Conservation (phyloP, 305 asterid genomes). For the Fraxinus nigra region DNA sequence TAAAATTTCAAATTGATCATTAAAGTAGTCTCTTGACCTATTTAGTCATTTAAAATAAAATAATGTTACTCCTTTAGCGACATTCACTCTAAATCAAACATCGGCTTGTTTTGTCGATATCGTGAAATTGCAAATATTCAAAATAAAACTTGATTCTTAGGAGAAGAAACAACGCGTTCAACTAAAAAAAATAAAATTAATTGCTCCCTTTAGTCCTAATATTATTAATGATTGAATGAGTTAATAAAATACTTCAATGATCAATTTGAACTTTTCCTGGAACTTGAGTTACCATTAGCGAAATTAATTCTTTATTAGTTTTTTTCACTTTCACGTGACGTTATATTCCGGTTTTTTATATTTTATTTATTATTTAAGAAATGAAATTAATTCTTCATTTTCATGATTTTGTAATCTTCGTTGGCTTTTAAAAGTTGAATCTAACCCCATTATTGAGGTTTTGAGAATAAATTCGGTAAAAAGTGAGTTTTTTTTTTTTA, state of each 20-base stretch:
- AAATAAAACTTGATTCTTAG: background rate
- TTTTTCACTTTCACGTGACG: conserved; percentile 32
- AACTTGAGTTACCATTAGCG: background rate
- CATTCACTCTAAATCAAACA: background rate
- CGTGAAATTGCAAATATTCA: background rate
- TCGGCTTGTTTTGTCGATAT: background rate
- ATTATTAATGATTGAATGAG: background rate
- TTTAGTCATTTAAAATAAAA: background rate
- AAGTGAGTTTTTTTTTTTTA: background rate
- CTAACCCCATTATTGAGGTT: background rate
- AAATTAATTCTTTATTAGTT: background rate
- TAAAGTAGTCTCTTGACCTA: background rate
- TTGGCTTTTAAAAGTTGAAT: background rate
- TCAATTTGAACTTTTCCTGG: background rate
- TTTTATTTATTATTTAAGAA: background rate
- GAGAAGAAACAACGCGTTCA: background rate
- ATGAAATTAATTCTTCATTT: too few species aligned
- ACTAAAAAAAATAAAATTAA: background rate
- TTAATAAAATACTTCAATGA: background rate
- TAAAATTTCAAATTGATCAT: background rate
- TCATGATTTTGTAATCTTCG: background rate
- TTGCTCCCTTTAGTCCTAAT: background rate
- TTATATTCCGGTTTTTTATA: background rate
- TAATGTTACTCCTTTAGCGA: background rate
- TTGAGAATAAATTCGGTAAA: background rate